These are phyloP conservation scores for Talaromyces thailandensis DNA, from an alignment of 495 filamentous ascomycete genomes.

Conservation along the genomic window DNA sequence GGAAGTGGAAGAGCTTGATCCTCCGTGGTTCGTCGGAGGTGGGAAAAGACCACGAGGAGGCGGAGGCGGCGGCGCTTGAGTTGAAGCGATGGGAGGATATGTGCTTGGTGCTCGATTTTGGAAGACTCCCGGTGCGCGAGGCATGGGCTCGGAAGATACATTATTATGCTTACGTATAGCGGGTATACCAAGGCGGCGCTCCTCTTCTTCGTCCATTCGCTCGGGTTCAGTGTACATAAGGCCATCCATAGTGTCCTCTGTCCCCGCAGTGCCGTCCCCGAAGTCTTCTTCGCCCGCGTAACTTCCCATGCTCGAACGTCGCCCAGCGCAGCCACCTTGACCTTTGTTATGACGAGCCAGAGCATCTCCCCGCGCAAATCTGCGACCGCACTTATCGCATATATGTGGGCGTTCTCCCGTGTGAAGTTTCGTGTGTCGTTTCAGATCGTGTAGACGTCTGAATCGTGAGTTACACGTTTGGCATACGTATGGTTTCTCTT, in stretches of 20 bases:
- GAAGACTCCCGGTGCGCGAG: slow-evolving; percentile 42
- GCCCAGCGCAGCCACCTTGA: slow-evolving; percentile 88
- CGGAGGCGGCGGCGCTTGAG: slow-evolving; percentile 18
- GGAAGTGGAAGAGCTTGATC: slow-evolving; percentile 42
- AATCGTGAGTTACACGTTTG: slow-evolving; percentile 84
- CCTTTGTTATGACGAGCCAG: slow-evolving; percentile 93
- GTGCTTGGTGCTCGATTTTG: slow-evolving; percentile 59
- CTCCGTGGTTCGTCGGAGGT: slow-evolving; percentile 38
- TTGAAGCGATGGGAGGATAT: slow-evolving; percentile 62
- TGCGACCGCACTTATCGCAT: slow-evolving; percentile 85
- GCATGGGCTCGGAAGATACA: slow-evolving; percentile 20
- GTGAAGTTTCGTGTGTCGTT: slow-evolving; percentile 92
- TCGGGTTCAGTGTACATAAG: slow-evolving; percentile 56
- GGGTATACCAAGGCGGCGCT: slow-evolving; percentile 52
- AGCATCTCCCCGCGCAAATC: slow-evolving; percentile 93
- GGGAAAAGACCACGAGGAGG: slow-evolving; percentile 45
- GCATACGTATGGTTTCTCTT: slow-evolving; percentile 95
- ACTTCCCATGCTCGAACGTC: slow-evolving; percentile 77
- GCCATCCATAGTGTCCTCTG: slow-evolving; percentile 68
- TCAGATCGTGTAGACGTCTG: slow-evolving; percentile 86
- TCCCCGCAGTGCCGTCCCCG: slow-evolving; percentile 33
- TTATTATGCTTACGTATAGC: slow-evolving; percentile 64
- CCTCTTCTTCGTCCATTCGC: slow-evolving; percentile 59
- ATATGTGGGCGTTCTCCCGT: slow-evolving; percentile 93
- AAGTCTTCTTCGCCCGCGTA: slow-evolving; percentile 75